Evolutionary conservation across 176 grass and related monocot species (phyloP).

Genomic region (Avena atlantica): DNA sequence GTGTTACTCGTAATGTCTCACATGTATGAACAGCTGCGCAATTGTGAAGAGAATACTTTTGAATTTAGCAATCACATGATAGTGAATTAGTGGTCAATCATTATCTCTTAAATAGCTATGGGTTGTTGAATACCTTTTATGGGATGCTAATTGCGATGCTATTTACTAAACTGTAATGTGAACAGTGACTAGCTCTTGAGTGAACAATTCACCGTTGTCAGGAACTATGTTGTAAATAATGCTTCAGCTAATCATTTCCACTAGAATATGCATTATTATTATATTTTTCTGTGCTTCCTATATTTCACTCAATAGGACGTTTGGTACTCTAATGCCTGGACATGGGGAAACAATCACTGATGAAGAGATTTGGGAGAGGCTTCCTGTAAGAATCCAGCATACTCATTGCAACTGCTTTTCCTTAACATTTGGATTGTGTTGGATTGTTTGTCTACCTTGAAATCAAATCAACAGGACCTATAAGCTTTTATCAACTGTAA

Average conservation of each 20-base stretch:
- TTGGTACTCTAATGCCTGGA: slow-evolving; percentile 76
- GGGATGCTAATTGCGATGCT: background rate
- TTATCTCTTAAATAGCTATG: slow-evolving; percentile 25
- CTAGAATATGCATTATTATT: slow-evolving; percentile 23
- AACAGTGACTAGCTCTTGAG: slow-evolving; percentile 13
- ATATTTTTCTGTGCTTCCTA: slow-evolving; percentile 30
- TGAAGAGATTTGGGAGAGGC: slow-evolving; percentile 76
- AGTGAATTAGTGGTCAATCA: background rate
- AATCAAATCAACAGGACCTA: background rate
- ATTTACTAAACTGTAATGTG: background rate
- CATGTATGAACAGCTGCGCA: slow-evolving; percentile 1
- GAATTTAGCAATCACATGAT: slow-evolving; percentile 23
- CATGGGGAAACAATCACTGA: slow-evolving; percentile 76
- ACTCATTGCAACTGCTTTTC: slow-evolving; percentile 20
- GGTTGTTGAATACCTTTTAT: slow-evolving; percentile 31
- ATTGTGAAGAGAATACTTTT: background rate
- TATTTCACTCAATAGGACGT: slow-evolving; percentile 54
- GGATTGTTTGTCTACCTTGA: background rate
- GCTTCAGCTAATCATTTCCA: slow-evolving; percentile 5
- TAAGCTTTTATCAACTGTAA: background rate
- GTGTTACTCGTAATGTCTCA: background rate
- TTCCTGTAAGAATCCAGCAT: slow-evolving; percentile 65
- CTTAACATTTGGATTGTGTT: slow-evolving; percentile 3
- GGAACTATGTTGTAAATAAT: slow-evolving; percentile 23
- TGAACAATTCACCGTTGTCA: slow-evolving; percentile 8